phyloP scores from a whole-genome alignment of 176 grass and related monocot genomes.

The Lolium rigidum region DNA sequence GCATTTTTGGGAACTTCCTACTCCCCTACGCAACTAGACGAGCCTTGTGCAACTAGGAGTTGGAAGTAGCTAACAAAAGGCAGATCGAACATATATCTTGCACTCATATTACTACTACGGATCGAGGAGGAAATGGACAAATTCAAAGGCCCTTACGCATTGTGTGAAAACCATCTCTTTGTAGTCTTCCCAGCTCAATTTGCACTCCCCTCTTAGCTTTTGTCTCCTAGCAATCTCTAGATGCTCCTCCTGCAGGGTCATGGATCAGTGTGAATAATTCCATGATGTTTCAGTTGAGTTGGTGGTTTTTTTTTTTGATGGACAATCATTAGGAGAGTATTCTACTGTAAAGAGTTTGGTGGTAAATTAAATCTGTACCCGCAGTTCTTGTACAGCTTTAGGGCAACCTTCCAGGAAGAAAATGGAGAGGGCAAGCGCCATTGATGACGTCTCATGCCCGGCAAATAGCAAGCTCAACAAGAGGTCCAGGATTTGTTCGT shows the following conservation, averaged over 20 bases:
- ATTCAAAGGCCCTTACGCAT: conserved; percentile 63
- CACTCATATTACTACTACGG: conserved; percentile 25
- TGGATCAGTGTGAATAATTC: conserved; percentile 32
- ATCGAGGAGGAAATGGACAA: conserved; percentile 45
- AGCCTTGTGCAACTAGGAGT: conserved; percentile 24
- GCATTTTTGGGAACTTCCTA: conserved; percentile 43
- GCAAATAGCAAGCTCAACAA: conserved; percentile 92
- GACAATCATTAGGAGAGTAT: neutral
- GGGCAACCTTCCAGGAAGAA: conserved; percentile 93
- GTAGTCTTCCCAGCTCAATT: conserved; percentile 96
- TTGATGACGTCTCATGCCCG: conserved; percentile 94
- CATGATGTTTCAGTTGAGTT: conserved; percentile 24
- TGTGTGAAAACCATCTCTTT: conserved; percentile 99
- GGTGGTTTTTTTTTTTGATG: neutral
- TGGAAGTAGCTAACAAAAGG: conserved; percentile 41
- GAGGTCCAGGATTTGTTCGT: conserved; percentile 95
- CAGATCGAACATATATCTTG: conserved; percentile 33
- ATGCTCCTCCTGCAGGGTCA: conserved; percentile 75
- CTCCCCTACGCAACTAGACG: conserved; percentile 37
- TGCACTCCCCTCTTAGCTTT: conserved; percentile 51
- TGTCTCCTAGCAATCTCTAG: conserved; percentile 65
- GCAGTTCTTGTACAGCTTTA: conserved; percentile 63
- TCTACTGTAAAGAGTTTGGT: neutral
- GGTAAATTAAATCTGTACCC: conserved; percentile 46
- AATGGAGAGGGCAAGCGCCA: conserved; percentile 80